Percentiles rank a stretch among this genome's conserved stretches.
Conservation (phyloP, 305 asterid species). For the Fraxinus floribunda region DNA sequence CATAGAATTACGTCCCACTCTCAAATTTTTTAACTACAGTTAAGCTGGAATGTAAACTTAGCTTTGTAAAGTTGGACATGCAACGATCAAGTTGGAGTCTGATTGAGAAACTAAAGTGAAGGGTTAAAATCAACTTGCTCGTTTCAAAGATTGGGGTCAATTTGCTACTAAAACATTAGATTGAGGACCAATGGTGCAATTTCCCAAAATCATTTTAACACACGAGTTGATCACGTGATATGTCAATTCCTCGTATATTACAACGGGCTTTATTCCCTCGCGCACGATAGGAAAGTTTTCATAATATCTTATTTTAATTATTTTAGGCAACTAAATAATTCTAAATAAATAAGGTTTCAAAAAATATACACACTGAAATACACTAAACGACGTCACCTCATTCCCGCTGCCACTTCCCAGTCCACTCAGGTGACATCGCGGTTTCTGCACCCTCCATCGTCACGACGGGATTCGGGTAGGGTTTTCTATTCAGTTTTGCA, state of each 20-base stretch:
- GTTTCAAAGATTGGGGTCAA: neutral
- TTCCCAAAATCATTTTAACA: neutral
- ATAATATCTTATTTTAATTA: neutral
- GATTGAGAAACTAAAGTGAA: neutral
- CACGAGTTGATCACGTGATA: neutral
- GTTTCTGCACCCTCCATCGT: conserved; percentile 24
- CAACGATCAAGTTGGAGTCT: neutral
- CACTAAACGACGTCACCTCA: conserved; percentile 33
- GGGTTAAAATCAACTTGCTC: neutral
- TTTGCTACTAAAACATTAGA: neutral
- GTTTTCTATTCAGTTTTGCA: neutral
- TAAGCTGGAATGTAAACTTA: neutral
- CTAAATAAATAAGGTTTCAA: neutral
- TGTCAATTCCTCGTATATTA: neutral
- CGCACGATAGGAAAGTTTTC: conserved; percentile 24
- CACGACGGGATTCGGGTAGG: neutral
- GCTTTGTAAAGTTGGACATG: neutral
- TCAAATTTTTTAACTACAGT: neutral
- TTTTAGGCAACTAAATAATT: neutral
- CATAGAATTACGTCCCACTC: neutral
- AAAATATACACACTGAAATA: neutral
- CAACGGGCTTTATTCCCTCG: neutral
- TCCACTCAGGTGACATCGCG: conserved; percentile 24
- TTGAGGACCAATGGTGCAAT: neutral
- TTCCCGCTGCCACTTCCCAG: conserved; percentile 18